Evolutionary conservation across 2,329 filamentous ascomycete species (phyloP), one percentile per base, ranked within the genome.

Genomic region (Epichloe hybrida): DNA sequence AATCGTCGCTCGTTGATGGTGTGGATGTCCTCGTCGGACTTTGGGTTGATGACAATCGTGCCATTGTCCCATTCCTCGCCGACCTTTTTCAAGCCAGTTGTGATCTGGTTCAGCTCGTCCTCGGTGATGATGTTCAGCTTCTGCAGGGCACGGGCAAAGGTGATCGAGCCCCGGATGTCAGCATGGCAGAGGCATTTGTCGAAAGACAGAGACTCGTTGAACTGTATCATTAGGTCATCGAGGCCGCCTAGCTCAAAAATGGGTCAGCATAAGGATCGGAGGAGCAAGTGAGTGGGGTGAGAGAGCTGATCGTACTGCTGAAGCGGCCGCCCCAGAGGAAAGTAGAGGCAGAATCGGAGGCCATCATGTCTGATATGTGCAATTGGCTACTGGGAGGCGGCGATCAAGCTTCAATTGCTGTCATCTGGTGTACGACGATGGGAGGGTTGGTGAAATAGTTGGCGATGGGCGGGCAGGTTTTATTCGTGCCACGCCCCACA

Each of bases 171-270:
- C 31, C 71, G 72, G 57, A 84, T 83, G 57, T 85, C 81, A 61
- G 83, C 77, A 41, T 74, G 73, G 67, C 81, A 83, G 64, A 84
- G 77, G 52, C 73, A 72, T 46, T 78, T 77, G 64, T 85, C 81
- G 63, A 81, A 83, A 58, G 75, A 76, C 51, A 85, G 75, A n/a
- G 78, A 82, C 54, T 79, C 75, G 64, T 85, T 85, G 72, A 84
- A 84, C 48, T 57, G 49, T 20, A 51, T 46, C 56, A 58, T 58
- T 35, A 58, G 51, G 48, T 52, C 51, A 51, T 57, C 49, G 38
- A 58, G 53, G 23, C 49, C 52, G 20, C 49, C 49, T 17, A 9
- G 17, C 36, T 15, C 13, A 31, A 17, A 31, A 20, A 13, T n/a
- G 13, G 21, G 21, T 50, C 12, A 50, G 48, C 40, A 42, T 15